Percentiles rank a stretch among this genome's conserved stretches.
Evolutionary conservation across 2,329 filamentous ascomycete species (phyloP).

Genomic region (Penicillium palitans): DNA sequence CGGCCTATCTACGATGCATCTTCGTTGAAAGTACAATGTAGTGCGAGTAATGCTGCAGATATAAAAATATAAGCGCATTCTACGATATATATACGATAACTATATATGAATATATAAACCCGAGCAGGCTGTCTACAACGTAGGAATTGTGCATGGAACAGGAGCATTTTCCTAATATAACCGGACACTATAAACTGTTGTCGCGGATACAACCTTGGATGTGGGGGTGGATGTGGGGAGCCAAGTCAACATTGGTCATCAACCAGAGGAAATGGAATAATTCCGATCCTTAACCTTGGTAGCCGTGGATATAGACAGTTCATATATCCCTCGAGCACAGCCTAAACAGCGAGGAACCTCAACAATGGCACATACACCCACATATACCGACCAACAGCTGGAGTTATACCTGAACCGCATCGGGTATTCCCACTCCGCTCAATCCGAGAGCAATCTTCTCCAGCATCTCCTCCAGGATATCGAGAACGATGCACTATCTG

Average conservation of each 20-base stretch:
- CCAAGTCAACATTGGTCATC: background rate
- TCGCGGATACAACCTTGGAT: background rate
- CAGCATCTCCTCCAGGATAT: slow-evolving; percentile 31
- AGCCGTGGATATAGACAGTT: background rate
- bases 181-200: background rate
- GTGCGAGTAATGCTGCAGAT: background rate
- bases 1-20: background rate
- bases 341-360: background rate
- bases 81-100: background rate
- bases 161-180: background rate
- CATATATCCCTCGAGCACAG: background rate
- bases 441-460: slow-evolving; percentile 22
- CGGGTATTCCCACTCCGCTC: slow-evolving; percentile 21
- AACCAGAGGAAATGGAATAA: background rate
- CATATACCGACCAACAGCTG: slow-evolving; percentile 39
- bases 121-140: background rate
- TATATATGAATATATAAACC: background rate
- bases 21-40: background rate
- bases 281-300: background rate
- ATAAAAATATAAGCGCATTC: background rate
- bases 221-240: background rate
- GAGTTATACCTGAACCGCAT: slow-evolving; percentile 39
- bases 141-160: background rate
- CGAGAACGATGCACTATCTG: slow-evolving; percentile 32
- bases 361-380: slow-evolving; percentile 22